phyloP scores from a whole-genome alignment of 139 green algal genomes.

The Trebouxia sp. region DNA sequence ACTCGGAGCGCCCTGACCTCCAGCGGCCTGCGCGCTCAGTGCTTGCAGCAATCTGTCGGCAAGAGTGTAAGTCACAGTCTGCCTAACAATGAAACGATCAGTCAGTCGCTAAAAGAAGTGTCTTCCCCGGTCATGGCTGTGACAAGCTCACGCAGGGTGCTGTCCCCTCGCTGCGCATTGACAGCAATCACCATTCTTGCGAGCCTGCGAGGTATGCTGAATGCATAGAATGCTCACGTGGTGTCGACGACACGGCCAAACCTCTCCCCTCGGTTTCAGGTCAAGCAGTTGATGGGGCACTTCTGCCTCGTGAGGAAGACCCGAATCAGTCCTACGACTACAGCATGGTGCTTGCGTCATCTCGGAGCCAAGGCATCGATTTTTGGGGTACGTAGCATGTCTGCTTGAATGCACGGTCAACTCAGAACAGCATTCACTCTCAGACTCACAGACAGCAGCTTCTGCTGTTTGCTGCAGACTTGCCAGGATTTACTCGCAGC shows the following conservation, averaged over 20 bases:
- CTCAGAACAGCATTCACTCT: too few species aligned
- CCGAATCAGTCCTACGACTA: background rate
- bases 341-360: background rate
- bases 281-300: background rate
- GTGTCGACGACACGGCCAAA: background rate
- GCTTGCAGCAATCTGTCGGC: background rate
- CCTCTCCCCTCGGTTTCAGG: background rate
- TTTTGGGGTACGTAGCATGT: background rate
- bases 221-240: background rate
- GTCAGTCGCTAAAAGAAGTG: background rate
- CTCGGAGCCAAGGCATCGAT: background rate
- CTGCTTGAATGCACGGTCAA: background rate
- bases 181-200: background rate
- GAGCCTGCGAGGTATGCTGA: background rate
- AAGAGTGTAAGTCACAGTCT: background rate
- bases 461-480: slow-evolving; percentile 56
- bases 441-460: too few species aligned
- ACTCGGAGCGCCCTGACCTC: too few species aligned
- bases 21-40: too few species aligned
- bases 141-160: background rate
- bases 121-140: too few species aligned
- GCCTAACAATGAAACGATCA: background rate
- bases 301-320: background rate
- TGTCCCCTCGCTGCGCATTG: background rate
- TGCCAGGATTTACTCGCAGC: slow-evolving; percentile 91